Percentiles rank a stretch among this genome's conserved stretches.
phyloP scores from a whole-genome alignment of 768 basidiomycete species.

The Russula emetica region DNA sequence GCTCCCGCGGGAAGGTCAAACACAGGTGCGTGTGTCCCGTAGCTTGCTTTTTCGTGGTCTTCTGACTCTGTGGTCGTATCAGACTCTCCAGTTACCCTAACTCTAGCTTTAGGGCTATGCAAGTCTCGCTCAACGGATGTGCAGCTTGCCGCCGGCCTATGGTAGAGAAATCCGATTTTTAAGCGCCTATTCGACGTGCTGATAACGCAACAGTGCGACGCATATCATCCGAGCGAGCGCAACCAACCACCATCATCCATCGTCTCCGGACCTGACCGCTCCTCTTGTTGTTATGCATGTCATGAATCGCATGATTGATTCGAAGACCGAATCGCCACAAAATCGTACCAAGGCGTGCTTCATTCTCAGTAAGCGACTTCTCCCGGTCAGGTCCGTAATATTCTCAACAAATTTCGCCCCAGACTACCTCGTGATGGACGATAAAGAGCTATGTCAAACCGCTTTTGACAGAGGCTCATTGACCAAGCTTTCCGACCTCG shows the following conservation, averaged over 20 bases:
- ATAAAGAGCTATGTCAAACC: constrained; percentile 57
- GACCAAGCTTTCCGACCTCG: constrained; percentile 47
- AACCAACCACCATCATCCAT: constrained; percentile 31
- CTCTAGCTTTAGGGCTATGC: constrained; percentile 46
- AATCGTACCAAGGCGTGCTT: constrained; percentile 68
- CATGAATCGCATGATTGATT: constrained; percentile 55
- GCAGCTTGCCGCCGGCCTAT: constrained; percentile 66
- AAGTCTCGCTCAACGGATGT: constrained; percentile 58
- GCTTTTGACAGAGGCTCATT: constrained; percentile 72
- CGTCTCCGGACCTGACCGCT: constrained; percentile 42
- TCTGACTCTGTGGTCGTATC: not conserved
- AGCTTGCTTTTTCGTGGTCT: not conserved
- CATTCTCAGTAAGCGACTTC: constrained; percentile 54
- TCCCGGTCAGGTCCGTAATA: not conserved
- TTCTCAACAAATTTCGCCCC: not conserved
- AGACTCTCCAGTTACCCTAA: constrained; percentile 38
- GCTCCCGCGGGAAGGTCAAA: constrained; percentile 15
- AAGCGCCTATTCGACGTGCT: not conserved
- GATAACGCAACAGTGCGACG: constrained; percentile 44
- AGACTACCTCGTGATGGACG: constrained; percentile 71
- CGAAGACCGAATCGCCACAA: constrained; percentile 40
- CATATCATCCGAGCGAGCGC: constrained; percentile 54
- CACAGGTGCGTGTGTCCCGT: constrained; percentile 8
- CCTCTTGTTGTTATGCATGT: constrained; percentile 65
- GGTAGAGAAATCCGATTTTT: constrained; percentile 39